Evolutionary conservation across 208 protist genomes (phyloP), one percentile per base, ranked within the genome.

Genomic region (Acanthamoeba sp.): DNA sequence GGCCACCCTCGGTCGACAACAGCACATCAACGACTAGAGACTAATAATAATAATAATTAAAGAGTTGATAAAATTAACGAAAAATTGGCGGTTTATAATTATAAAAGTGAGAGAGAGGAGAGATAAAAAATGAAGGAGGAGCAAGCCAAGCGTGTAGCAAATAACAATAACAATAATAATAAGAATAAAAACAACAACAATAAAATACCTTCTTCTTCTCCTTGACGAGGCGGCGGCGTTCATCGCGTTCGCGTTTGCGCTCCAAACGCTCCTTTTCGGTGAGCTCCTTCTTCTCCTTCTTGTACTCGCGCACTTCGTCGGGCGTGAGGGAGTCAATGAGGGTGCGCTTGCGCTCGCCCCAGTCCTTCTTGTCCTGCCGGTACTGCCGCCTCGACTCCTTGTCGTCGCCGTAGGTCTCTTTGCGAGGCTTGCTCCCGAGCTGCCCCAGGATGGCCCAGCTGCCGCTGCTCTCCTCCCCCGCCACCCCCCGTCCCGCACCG

Each of bases 211-310:
- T 88, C 27, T 59, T 50, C 42, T 88, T 88, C 48, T 88, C 78
- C 78, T 88, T 88, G 78, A 88, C 78, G n/a, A 88, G 78, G 12
- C 48, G 20, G 29, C 78, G 78, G 38, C 78, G 38, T 57, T 88
- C 78, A 5, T 88, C n/a, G 2, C 78, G 78, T 24, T 62, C 45
- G 38, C 48, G 78, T 38, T 88, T 88, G 27, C 78, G 38, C 29
- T 88, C 45, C 7, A 88, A 27, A 4, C 78, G 78, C 48, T 88
- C 78, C 29, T 88, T 50, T 88, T 88, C 45, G 36, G 78, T 62
- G 45, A 88, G 78, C 78, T 88, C 78, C 78, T 88, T 88, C 27
- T 88, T 88, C 29, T 88, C 78, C 48, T 88, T 88, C 42, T 88
- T 88, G 78, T 88, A 88, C 29, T 88, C 78, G 27, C 48, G 38